Base-by-base conservation (phyloP, 495 filamentous ascomycete species). In the Xylaria intraflava region DNA sequence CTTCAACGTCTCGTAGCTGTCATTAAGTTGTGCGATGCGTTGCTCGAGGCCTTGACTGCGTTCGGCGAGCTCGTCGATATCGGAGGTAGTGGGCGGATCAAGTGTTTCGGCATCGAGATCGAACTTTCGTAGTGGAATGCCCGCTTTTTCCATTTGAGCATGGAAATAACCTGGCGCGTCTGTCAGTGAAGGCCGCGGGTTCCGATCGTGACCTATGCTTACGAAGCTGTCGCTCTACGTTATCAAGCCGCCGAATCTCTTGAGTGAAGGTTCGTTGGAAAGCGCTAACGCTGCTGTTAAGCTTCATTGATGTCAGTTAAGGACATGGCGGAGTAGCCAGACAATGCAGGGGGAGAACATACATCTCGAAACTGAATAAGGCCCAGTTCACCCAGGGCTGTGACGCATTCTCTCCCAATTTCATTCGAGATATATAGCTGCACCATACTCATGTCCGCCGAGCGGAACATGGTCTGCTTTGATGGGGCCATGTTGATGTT, bases 391-490 rank as follows among this genome's bases (percentile, higher is more conserved):
- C 93, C 93, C 57, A 99, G 77, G 46, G 93, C 93, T 67, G 89
- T 96, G 52, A 97, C 89, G 59, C 96, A 91, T 77, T 99, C 93
- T 69, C 93, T 83, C 60, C 94, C 91, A 56, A 97, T 96, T 77
- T 99, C 93, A 62, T 95, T 96, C 58, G 93, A 88, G 64, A 97
- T 90, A 74, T 96, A 99, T 61, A 99, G 85, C 81, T 97, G 93
- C 68, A 94, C 94, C 82, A 99, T 84, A 80, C 90, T 95, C 93
- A 99, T 99, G 73, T 97, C 91, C 87, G 90, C 85, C 67, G 94
- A 97, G 78, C 94, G 93, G 86, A 99, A 96, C 77, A 96, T 85
- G 72, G 89, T 95, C 72, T 97, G 90, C 74, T 86, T 76, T 62
- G 70, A 64, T 58, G 75, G 71, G 64, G 72, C 78, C 78, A 82